These are phyloP conservation scores for Eucalyptus pauciflora DNA, from an alignment of 345 rosid species.

Conservation along the genomic window DNA sequence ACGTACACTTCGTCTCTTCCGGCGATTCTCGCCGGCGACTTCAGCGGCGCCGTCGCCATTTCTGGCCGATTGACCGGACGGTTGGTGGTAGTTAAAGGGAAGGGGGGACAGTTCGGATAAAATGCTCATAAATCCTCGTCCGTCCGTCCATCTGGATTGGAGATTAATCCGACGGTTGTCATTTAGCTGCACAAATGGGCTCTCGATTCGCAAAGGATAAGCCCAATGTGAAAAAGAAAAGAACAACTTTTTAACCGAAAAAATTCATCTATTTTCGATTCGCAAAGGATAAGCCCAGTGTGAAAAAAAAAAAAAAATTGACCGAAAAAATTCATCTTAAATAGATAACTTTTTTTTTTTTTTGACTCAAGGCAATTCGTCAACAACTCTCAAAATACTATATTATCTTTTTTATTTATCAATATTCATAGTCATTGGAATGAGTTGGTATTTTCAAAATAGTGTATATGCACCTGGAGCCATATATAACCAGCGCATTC, in stretches of 20 bases:
- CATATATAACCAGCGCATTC: accelerated
- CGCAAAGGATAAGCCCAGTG: not conserved
- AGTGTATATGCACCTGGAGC: not conserved
- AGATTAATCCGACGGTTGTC: not conserved
- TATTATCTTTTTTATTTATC: not conserved
- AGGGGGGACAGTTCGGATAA: not conserved
- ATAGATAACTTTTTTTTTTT: not conserved
- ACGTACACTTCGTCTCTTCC: slow-evolving; percentile 44
- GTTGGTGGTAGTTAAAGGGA: not conserved
- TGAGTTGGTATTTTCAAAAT: not conserved
- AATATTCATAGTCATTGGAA: not conserved
- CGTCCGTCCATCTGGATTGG: not conserved
- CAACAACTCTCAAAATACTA: not conserved
- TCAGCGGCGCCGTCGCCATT: slow-evolving; percentile 10
- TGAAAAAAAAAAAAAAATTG: not conserved
- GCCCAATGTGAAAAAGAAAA: not conserved
- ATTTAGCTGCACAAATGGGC: not conserved
- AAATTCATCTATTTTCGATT: not conserved
- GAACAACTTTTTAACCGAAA: not conserved
- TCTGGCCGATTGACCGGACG: not conserved
- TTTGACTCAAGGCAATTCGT: not conserved
- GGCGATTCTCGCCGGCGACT: not conserved
- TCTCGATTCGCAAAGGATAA: not conserved
- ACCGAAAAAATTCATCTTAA: not conserved
- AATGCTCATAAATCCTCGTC: not conserved